phyloP scores from a whole-genome alignment of 129 eudicot genomes.

The Cynara cardunculus region DNA sequence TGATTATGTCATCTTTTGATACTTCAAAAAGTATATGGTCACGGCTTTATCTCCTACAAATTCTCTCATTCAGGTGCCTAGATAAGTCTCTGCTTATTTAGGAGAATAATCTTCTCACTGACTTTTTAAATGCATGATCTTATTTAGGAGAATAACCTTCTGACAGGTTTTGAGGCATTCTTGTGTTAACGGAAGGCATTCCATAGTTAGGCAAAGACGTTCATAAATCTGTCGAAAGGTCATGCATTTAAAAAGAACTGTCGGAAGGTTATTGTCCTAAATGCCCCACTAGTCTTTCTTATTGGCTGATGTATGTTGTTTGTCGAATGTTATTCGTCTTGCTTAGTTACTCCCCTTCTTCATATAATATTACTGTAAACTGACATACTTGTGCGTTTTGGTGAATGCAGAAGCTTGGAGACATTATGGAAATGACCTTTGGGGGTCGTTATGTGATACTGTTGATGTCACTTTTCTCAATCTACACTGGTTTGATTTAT shows the following conservation, averaged over 20 bases:
- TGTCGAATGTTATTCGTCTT: background rate
- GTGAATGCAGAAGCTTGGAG: conserved; percentile 75
- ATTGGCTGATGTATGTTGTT: background rate
- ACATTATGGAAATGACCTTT: conserved; percentile 84
- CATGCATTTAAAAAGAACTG: background rate
- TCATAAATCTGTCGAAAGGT: no score
- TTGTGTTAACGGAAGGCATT: no score
- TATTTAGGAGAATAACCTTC: no score
- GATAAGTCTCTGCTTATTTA: no score
- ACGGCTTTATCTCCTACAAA: background rate
- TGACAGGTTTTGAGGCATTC: no score
- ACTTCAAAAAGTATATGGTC: background rate
- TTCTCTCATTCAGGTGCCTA: background rate
- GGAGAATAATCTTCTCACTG: no score
- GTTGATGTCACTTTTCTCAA: conserved; percentile 86
- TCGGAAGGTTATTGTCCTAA: background rate
- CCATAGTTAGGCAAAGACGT: no score
- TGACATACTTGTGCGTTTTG: background rate
- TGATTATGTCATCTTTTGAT: background rate
- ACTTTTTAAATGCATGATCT: no score
- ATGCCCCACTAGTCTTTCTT: background rate
- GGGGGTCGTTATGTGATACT: conserved; percentile 93
- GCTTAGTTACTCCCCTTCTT: background rate
- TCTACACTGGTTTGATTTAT: conserved; percentile 85
- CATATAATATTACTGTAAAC: background rate